Percentiles rank a stretch among this genome's conserved stretches.
These are phyloP conservation scores for Alternaria gaisen DNA, from an alignment of 2,329 filamentous ascomycete species.

Conservation along the genomic window DNA sequence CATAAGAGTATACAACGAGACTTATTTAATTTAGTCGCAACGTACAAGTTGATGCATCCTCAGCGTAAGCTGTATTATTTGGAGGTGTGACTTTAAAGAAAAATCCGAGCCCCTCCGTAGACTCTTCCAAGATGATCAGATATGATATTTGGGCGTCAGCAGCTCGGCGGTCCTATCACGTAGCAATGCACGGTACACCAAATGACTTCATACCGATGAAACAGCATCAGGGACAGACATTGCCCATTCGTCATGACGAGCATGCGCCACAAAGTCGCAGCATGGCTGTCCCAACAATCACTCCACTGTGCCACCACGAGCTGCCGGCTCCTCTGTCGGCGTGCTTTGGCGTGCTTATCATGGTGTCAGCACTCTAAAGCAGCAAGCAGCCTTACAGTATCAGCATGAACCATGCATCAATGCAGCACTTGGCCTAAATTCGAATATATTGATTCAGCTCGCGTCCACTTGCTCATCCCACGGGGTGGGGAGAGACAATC, in stretches of 20 bases:
- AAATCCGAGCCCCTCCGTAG: not conserved
- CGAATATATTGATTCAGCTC: conserved; percentile 27
- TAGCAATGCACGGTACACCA: not conserved
- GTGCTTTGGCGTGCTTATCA: conserved; percentile 24
- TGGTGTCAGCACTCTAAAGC: conserved; percentile 34
- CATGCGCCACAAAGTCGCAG: conserved; percentile 19
- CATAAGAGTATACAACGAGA: not conserved
- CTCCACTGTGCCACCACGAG: conserved; percentile 16
- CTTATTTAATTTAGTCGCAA: not conserved
- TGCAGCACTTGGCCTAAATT: conserved; percentile 22
- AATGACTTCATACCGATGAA: conserved; percentile 3
- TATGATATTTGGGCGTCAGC: not conserved
- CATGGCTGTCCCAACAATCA: conserved; percentile 8
- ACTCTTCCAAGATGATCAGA: too few relatives aligned
- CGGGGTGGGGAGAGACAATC: conserved; percentile 27
- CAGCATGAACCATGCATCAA: conserved; percentile 8
- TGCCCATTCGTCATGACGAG: not conserved
- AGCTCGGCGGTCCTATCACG: not conserved
- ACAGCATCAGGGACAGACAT: conserved; percentile 5
- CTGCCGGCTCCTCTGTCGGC: conserved; percentile 22
- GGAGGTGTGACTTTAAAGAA: not conserved
- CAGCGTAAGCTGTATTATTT: not conserved
- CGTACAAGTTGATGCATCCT: not conserved
- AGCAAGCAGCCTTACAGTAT: conserved; percentile 29
- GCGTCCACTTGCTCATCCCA: conserved; percentile 18